These are phyloP conservation scores for Trematosphaeria pertusa DNA, from an alignment of 2,329 filamentous ascomycete genomes.

Conservation along the genomic window DNA sequence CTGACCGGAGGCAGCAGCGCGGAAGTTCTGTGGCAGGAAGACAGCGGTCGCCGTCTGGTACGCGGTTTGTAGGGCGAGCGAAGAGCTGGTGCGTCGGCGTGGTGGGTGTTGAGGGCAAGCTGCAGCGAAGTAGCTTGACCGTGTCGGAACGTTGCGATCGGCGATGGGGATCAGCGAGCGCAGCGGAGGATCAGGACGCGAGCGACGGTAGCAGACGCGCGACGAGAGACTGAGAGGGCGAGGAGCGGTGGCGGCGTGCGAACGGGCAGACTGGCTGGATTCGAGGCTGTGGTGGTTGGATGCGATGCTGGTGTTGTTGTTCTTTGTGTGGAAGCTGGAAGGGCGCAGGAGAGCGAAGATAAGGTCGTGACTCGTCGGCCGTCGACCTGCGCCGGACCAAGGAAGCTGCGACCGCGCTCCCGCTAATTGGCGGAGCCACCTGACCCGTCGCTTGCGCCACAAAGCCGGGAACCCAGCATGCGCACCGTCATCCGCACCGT, in stretches of 20 bases:
- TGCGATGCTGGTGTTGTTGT: constrained; percentile 1
- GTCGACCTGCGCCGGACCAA: constrained; percentile 19
- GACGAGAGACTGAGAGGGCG: neutral
- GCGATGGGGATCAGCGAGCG: constrained; percentile 42
- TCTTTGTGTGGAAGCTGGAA: constrained; percentile 13
- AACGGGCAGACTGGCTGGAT: constrained; percentile 1
- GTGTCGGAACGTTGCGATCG: constrained; percentile 39
- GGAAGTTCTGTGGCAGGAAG: constrained; percentile 15
- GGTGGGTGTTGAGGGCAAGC: constrained; percentile 31
- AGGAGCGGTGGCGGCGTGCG: constrained; percentile 3
- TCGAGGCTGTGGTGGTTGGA: neutral
- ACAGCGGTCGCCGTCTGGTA: constrained; percentile 29
- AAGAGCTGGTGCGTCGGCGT: constrained; percentile 20
- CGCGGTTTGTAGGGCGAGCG: constrained; percentile 21
- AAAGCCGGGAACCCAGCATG: neutral
- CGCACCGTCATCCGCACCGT: neutral
- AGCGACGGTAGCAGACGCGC: constrained; percentile 8
- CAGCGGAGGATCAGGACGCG: constrained; percentile 22
- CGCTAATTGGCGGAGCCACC: constrained; percentile 25
- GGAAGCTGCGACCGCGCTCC: constrained; percentile 22
- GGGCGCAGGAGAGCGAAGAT: constrained; percentile 11
- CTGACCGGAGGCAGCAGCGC: constrained; percentile 25
- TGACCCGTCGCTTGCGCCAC: constrained; percentile 16
- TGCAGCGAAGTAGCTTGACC: constrained; percentile 41
- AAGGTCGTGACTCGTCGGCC: too few species aligned